These are phyloP conservation scores for Aspergillus thermomutatus DNA, from an alignment of 2,329 filamentous ascomycete species.

Conservation along the genomic window DNA sequence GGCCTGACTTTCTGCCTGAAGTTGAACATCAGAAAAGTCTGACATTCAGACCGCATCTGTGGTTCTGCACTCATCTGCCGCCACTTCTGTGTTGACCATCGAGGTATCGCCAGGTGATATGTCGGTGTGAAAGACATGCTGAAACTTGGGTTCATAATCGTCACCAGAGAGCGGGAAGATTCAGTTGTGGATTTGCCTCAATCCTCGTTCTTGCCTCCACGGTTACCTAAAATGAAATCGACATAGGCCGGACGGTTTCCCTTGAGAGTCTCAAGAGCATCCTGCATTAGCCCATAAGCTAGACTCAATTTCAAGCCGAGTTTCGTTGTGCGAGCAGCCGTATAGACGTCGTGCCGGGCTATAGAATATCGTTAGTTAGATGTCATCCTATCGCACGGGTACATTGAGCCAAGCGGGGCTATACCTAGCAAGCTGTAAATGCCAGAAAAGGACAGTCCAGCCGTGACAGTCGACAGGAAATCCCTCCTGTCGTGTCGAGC, in stretches of 20 bases:
- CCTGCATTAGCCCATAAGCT: conserved; percentile 76
- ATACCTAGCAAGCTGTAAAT: conserved; percentile 82
- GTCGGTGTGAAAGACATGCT: neutral
- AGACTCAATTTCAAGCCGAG: conserved; percentile 76
- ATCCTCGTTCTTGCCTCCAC: conserved; percentile 23
- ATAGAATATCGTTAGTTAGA: conserved; percentile 16
- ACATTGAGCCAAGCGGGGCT: neutral
- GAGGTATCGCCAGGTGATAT: neutral
- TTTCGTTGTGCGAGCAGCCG: conserved; percentile 73
- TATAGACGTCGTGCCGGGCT: conserved; percentile 78
- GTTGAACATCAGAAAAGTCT: neutral
- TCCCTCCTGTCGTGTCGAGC: conserved; percentile 59
- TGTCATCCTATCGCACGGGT: neutral
- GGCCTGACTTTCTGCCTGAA: neutral
- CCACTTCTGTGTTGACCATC: neutral
- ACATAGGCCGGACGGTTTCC: conserved; percentile 74
- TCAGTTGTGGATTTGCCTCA: conserved; percentile 16
- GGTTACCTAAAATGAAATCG: conserved; percentile 58
- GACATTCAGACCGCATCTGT: neutral
- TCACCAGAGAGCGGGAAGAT: neutral
- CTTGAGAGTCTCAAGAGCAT: conserved; percentile 64
- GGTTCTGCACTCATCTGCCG: neutral
- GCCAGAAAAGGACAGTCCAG: conserved; percentile 79
- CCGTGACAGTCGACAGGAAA: conserved; percentile 74
- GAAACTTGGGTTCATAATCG: neutral